Conservation (phyloP, 2,329 filamentous ascomycete genomes). For the Botrytis hyacinthi region DNA sequence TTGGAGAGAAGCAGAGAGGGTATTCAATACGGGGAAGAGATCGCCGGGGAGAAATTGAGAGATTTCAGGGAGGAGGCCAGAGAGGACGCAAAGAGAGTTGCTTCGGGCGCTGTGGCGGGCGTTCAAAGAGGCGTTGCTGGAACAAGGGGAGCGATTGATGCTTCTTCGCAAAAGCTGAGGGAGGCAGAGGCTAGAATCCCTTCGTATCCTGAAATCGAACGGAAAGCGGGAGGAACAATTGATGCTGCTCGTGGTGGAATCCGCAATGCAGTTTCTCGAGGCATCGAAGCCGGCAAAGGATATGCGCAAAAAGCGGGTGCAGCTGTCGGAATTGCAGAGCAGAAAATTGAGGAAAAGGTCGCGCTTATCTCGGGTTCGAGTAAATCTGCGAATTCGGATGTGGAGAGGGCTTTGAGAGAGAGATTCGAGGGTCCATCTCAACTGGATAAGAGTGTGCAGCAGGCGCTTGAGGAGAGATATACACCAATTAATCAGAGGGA, state of each 20-base stretch:
- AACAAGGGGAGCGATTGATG: conserved; percentile 25
- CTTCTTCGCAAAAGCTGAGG: conserved; percentile 28
- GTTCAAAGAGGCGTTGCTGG: conserved; percentile 28
- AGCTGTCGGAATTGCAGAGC: conserved; percentile 40
- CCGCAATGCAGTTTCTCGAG: conserved; percentile 38
- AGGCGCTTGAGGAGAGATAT: conserved; percentile 56
- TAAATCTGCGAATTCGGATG: conserved; percentile 26
- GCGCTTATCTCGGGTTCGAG: conserved; percentile 26
- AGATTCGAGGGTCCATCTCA: conserved; percentile 48
- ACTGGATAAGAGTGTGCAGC: conserved; percentile 50
- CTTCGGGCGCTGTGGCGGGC: conserved; percentile 29
- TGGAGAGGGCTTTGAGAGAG: conserved; percentile 52
- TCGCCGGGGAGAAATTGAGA: conserved; percentile 39
- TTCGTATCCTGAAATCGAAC: conserved; percentile 30
- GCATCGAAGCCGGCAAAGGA: conserved; percentile 40
- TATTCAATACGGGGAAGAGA: conserved; percentile 34
- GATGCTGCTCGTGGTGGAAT: conserved; percentile 43
- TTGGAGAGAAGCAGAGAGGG: conserved; percentile 36
- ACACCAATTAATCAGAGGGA: conserved; percentile 44
- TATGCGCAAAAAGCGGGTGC: conserved; percentile 43
- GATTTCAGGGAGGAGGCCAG: conserved; percentile 43
- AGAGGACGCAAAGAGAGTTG: conserved; percentile 37
- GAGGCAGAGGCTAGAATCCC: conserved; percentile 31
- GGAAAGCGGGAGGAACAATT: conserved; percentile 38
- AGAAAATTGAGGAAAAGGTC: conserved; percentile 38